Evolutionary conservation across 164 flowering plant genomes (phyloP), one percentile per base, ranked within the genome.

Genomic region (Saururus chinensis): DNA sequence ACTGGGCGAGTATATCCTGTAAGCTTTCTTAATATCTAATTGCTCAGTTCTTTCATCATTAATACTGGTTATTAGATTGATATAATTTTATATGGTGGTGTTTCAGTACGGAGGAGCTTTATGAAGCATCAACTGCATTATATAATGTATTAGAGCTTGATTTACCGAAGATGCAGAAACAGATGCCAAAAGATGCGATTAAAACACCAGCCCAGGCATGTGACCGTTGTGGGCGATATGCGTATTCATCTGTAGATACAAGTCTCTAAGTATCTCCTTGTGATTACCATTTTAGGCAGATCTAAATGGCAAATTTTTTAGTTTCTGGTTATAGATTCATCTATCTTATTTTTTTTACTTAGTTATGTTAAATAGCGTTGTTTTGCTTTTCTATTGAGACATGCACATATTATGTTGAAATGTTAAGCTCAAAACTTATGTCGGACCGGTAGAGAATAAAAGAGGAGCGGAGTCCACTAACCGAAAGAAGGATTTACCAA

Each of bases 41-140:
- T 59, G 60, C n/a, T 17, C 26, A 16, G 16, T 40, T 59, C 22
- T 20, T 14, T 40, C 8, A 42, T 19, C 23, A 9, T 59, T 12
- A 40, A 4, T 45, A 12, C 13, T 45, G 49, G 49, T 3, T 22
- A 37, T 17, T 12, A 14, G 21, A 6, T 16, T 60, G n/a, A 7
- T 52, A 21, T 53, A 23, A 7, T 41, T 17, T 63, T 24, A 19
- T n/a, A 26, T 51, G 11, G 40, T 17, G 40, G 23, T 54, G 14
- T 10, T 75, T 63, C 84, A 93, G 99, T 73, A 68, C 60, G 78
- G 92, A 85, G 53, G 99, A 93, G 76, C 77, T 93, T 51, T 75
- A 69, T 67, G 79, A 83, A 82, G 99, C 91, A 30, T 68, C 86
- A 35, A 83, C 78, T 66, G 91, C 88, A n/a, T 71, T 93, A 53